Conservation (phyloP, 345 rosid species). For the Heritiera fomes region DNA sequence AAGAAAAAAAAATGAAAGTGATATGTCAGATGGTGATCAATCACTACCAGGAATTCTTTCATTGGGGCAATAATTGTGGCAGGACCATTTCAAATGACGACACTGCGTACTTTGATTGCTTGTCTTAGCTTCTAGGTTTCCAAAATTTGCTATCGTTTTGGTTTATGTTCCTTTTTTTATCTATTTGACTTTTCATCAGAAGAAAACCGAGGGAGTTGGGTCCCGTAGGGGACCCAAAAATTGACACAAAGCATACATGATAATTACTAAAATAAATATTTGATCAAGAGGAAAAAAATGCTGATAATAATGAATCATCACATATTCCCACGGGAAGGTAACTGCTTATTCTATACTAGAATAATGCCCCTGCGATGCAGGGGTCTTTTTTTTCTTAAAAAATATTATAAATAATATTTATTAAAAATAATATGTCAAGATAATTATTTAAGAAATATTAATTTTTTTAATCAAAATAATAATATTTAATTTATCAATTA, state of each 20-base stretch:
- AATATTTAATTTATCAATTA: too few relatives aligned
- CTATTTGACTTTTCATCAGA: not conserved
- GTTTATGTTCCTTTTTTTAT: not conserved
- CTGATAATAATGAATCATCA: not conserved
- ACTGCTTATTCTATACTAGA: not conserved
- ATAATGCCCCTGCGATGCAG: too few relatives aligned
- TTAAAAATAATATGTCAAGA: too few relatives aligned
- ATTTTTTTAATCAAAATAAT: too few relatives aligned
- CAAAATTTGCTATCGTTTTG: not conserved
- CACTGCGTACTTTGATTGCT: conserved; percentile 15
- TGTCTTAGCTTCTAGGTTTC: not conserved
- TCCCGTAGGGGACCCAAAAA: not conserved
- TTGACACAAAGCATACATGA: conserved; percentile 20
- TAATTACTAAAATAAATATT: not conserved
- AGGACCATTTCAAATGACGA: conserved; percentile 19
- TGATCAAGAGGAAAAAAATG: not conserved
- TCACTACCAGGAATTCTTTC: not conserved
- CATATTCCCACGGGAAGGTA: not conserved
- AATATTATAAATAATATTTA: too few relatives aligned
- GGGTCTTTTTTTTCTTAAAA: too few relatives aligned
- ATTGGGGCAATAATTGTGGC: conserved; percentile 6
- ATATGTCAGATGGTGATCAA: not conserved
- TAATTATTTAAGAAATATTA: too few relatives aligned
- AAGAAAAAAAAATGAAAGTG: conserved; percentile 10
- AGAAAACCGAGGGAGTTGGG: not conserved